Evolutionary conservation across 208 protist genomes (phyloP).

Genomic region (Spongospora subterranea): DNA sequence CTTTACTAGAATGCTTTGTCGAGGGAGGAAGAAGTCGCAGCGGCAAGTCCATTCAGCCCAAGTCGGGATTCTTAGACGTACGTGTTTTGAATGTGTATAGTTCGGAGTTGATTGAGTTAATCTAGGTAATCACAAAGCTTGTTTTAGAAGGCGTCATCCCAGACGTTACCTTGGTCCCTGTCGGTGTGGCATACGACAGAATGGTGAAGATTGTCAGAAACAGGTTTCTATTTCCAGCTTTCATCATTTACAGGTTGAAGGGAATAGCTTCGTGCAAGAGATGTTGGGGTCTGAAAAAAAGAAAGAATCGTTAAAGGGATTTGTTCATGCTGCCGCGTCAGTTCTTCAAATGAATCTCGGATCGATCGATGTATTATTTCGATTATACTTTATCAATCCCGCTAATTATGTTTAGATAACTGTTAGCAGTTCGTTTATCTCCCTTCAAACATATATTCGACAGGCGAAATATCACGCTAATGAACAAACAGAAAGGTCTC

Average conservation of each 20-base stretch:
- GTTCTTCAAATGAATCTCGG: constrained; percentile 13
- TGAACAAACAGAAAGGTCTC: not conserved
- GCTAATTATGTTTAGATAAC: not conserved
- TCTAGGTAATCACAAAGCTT: not conserved
- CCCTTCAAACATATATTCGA: not conserved
- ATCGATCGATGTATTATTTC: not conserved
- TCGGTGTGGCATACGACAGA: constrained; percentile 7
- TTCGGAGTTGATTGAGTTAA: not conserved
- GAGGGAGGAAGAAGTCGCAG: not conserved
- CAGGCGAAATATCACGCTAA: not conserved
- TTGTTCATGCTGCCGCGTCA: not conserved
- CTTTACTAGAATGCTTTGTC: constrained; percentile 49
- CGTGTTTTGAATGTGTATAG: not conserved
- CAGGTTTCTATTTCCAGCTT: not conserved
- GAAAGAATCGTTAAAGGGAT: constrained; percentile 14
- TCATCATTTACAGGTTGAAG: not conserved
- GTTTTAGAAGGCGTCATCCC: constrained; percentile 14
- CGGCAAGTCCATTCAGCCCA: constrained; percentile 31
- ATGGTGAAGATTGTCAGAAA: not conserved
- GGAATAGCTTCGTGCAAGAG: constrained; percentile 15
- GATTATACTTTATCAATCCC: not conserved
- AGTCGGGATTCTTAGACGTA: constrained; percentile 43
- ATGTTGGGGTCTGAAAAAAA: not conserved
- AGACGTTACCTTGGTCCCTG: constrained; percentile 16
- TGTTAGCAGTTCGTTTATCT: not conserved